Percentiles rank a stretch among this genome's conserved stretches.
phyloP scores from a whole-genome alignment of 1,284 basidiomycete species.

The Malassezia globosa region DNA sequence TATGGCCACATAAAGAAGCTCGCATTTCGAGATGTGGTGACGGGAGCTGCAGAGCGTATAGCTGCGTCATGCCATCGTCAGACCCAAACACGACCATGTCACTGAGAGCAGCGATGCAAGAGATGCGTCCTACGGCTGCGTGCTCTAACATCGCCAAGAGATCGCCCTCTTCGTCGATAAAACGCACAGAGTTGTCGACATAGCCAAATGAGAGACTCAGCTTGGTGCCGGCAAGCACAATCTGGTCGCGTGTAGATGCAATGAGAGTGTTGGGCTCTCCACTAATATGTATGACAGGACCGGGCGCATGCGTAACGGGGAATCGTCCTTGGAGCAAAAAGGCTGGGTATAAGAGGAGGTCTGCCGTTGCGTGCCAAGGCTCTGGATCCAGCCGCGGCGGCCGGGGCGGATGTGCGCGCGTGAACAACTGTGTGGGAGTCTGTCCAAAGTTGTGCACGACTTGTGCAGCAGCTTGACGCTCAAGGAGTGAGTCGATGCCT shows the following conservation, averaged over 20 bases:
- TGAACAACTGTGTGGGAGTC: conserved; percentile 57
- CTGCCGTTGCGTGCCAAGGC: conserved; percentile 37
- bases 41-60: conserved; percentile 17
- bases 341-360: conserved; percentile 62
- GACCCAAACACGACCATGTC: conserved; percentile 48
- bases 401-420: conserved; percentile 64
- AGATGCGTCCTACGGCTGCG: conserved; percentile 20
- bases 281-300: conserved; percentile 41
- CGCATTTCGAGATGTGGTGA: conserved; percentile 6
- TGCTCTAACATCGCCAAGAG: conserved; percentile 54
- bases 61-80: conserved; percentile 28
- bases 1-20: conserved; percentile 4
- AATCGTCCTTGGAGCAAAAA: conserved; percentile 42
- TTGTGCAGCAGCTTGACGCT: conserved; percentile 80
- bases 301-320: conserved; percentile 3
- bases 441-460: conserved; percentile 77
- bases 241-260: conserved; percentile 56
- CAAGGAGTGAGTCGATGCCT: conserved; percentile 69
- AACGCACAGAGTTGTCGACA: conserved; percentile 52
- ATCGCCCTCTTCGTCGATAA: conserved; percentile 50
- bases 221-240: conserved; percentile 56
- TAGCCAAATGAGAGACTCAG: conserved; percentile 60
- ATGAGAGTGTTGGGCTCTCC: conserved; percentile 56
- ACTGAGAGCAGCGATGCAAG: conserved; percentile 61
- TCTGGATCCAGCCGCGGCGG: not conserved